Base-by-base conservation (phyloP, 116 monocot genomes). In the Papilionanthe hybrid region DNA sequence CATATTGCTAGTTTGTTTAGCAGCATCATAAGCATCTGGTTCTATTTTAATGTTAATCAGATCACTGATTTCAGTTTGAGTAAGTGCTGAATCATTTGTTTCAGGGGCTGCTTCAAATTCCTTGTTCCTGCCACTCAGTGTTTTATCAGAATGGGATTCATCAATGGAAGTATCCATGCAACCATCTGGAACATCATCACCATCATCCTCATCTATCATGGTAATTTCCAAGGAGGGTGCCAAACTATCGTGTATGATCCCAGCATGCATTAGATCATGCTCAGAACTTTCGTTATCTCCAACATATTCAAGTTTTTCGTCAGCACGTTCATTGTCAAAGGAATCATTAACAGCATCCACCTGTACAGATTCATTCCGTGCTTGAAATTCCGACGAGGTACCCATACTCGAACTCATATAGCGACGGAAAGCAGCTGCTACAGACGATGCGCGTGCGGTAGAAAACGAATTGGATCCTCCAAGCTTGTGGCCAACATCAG, bases 361-460 rank as follows among this genome's bases (percentile, higher is more conserved):
- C 5, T 73, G 27, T 43, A 11, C 9, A 11, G 73, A 44, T 29
- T 73, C 44, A 42, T 44, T 45, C 72, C 41, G 41, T 13, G 41
- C 65, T 17, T 73, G 23, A 60, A 55, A 75, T 47, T 30, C 81
- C 19, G 66, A 72, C 17, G 41, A 66, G 45, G 19, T 49, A 71
- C 47, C 53, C 12, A 30, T 78, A 37, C 79, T 71, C 23, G 86
- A 71, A 81, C 63, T 86, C 37, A 84, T 27, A 25, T 81, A 53
- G 13, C 97, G 94, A 17, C 37, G 55, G 57, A 89, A 87, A 47
- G 97, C 97, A 82, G 97, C 94, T 78, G 81, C 88, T 1, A 83
- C 88, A 20, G 97, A 91, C 63, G 88, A 86, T 63, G 78, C 79
- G 81, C 88, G 92, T 11, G 90, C 91, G 79, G 78, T 85, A 50